Percentiles rank a stretch among this genome's conserved stretches.
phyloP scores from a whole-genome alignment of 768 basidiomycete genomes.

The Clitopilus passeckerianus region DNA sequence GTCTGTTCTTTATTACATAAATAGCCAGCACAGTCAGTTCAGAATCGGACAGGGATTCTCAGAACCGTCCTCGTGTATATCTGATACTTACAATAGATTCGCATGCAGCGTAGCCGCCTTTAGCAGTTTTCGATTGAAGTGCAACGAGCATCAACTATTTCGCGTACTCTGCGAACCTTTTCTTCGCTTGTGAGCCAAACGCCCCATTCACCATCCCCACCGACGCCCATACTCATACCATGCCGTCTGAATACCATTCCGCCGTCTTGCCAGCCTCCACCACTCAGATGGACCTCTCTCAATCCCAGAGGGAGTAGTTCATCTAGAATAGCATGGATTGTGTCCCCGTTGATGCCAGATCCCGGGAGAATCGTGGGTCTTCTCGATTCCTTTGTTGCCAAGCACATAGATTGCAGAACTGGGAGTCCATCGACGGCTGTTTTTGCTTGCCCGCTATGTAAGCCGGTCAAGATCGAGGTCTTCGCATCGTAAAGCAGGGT shows the following conservation, averaged over 20 bases:
- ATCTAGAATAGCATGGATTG: slow-evolving; percentile 42
- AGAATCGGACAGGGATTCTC: background rate
- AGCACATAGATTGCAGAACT: slow-evolving; percentile 34
- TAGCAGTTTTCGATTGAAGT: slow-evolving; percentile 12
- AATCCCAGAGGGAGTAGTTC: slow-evolving; percentile 52
- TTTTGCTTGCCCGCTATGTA: slow-evolving; percentile 45
- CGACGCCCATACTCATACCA: slow-evolving; percentile 68
- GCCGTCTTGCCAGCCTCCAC: slow-evolving; percentile 57
- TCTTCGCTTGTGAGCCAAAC: slow-evolving; percentile 61
- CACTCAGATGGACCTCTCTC: slow-evolving; percentile 72
- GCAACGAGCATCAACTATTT: slow-evolving; percentile 35
- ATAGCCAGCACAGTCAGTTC: background rate
- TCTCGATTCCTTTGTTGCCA: slow-evolving; percentile 29
- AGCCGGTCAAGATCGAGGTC: background rate
- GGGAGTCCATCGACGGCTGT: slow-evolving; percentile 37
- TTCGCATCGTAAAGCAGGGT: background rate
- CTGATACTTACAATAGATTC: too few species aligned
- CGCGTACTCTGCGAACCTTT: slow-evolving; percentile 46
- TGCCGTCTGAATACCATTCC: slow-evolving; percentile 44
- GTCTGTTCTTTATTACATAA: background rate
- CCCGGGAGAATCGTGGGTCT: slow-evolving; percentile 61
- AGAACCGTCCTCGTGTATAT: background rate
- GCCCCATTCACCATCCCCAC: slow-evolving; percentile 53
- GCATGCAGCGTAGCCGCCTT: background rate
- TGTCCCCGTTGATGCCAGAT: slow-evolving; percentile 64